phyloP scores from a whole-genome alignment of 164 flowering plant genomes.

The Vitis labrusca region DNA sequence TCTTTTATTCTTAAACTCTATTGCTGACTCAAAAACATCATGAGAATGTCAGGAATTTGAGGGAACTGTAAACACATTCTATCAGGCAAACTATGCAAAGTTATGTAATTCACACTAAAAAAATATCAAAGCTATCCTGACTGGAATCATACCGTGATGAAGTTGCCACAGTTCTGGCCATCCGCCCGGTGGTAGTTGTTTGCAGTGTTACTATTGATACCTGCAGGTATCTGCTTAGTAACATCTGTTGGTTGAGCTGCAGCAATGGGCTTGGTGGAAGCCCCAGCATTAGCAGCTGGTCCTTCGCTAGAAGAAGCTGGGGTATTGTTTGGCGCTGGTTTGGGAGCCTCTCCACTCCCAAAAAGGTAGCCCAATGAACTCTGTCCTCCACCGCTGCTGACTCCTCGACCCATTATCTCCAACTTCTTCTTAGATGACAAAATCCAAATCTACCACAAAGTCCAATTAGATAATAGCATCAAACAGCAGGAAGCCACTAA shows the following conservation, averaged over 20 bases:
- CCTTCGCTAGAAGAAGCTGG: constrained; percentile 11
- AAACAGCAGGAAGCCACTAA: not conserved
- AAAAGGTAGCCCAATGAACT: constrained; percentile 77
- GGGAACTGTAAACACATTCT: too few relatives aligned
- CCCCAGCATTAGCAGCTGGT: constrained; percentile 20
- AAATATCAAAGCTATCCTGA: not conserved
- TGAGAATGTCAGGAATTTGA: too few relatives aligned
- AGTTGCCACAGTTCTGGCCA: constrained; percentile 64
- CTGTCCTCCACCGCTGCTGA: constrained; percentile 84
- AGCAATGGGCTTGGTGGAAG: constrained; percentile 37
- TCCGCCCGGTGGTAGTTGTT: constrained; percentile 54
- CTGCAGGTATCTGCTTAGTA: constrained; percentile 47
- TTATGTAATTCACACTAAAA: not conserved
- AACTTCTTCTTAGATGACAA: not conserved
- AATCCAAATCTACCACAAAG: not conserved
- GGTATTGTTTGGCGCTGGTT: constrained; percentile 11
- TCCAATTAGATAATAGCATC: not conserved
- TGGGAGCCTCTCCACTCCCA: constrained; percentile 73
- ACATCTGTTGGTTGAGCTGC: constrained; percentile 32
- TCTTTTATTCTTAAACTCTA: too few relatives aligned
- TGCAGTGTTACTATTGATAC: constrained; percentile 33
- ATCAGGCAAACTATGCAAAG: too few relatives aligned
- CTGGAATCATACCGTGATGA: constrained; percentile 42
- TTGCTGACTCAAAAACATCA: too few relatives aligned
- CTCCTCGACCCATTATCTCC: constrained; percentile 72